A percentile compares a stretch with the other conserved stretches of the same genome.
Conservation (phyloP, 805 yeast genomes). For the Kazachstania psychrophila region DNA sequence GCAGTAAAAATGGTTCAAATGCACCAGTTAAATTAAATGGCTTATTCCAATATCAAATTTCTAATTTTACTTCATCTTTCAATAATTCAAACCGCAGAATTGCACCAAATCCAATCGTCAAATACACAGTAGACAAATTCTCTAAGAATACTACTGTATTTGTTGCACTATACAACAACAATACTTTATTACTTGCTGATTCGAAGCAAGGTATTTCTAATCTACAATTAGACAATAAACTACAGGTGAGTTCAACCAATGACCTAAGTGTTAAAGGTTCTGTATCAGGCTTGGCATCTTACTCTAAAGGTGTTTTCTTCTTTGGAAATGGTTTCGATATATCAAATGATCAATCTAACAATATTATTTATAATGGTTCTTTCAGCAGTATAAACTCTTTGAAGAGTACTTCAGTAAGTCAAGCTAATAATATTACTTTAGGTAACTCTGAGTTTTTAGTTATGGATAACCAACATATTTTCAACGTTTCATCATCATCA, state of each 20-base stretch:
- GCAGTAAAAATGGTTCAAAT: too few species aligned
- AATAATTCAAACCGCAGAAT: slow-evolving; percentile 28
- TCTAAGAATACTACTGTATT: slow-evolving; percentile 17
- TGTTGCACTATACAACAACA: slow-evolving; percentile 31
- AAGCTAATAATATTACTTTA: slow-evolving; percentile 16
- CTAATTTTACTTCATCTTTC: slow-evolving; percentile 45
- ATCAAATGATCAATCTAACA: slow-evolving; percentile 7
- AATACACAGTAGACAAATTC: slow-evolving; percentile 29
- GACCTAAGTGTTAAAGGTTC: slow-evolving; percentile 11
- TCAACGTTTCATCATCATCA: slow-evolving; percentile 22
- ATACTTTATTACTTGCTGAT: slow-evolving; percentile 45
- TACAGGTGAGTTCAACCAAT: slow-evolving; percentile 10
- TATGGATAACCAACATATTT: slow-evolving; percentile 21
- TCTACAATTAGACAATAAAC: slow-evolving; percentile 21
- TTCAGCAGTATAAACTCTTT: slow-evolving; percentile 10
- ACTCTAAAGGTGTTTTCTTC: slow-evolving; percentile 32
- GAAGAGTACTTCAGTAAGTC: slow-evolving; percentile 1
- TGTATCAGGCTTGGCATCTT: slow-evolving; percentile 13
- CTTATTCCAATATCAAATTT: slow-evolving; percentile 68
- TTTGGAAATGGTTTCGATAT: slow-evolving; percentile 15
- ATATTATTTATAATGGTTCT: slow-evolving; percentile 19
- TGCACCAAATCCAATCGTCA: slow-evolving; percentile 42
- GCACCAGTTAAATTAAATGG: slow-evolving; percentile 51
- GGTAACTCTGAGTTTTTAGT: slow-evolving; percentile 15
- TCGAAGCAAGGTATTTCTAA: slow-evolving; percentile 32